phyloP scores from a whole-genome alignment of 2,329 filamentous ascomycete species.

The Penicillium sp. region DNA sequence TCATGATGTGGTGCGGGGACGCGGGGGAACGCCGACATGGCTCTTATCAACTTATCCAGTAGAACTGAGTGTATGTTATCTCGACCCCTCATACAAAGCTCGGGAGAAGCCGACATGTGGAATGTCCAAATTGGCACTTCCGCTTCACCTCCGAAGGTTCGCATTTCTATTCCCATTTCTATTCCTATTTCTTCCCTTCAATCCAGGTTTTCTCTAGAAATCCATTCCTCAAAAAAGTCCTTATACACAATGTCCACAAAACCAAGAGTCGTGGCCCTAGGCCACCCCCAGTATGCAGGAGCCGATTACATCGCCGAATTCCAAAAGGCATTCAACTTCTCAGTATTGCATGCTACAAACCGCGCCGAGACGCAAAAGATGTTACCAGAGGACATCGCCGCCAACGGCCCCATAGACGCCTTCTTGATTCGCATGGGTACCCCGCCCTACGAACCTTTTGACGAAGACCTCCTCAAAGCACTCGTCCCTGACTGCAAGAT shows the following conservation, averaged over 20 bases:
- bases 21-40: not conserved
- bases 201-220: not conserved
- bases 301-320: slow-evolving; percentile 45
- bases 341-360: slow-evolving; percentile 40
- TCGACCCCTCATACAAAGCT: not conserved
- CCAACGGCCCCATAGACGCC: slow-evolving; percentile 46
- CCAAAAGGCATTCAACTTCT: slow-evolving; percentile 40
- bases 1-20: not conserved
- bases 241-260: slow-evolving; percentile 21
- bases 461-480: slow-evolving; percentile 44
- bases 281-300: slow-evolving; percentile 40
- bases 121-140: not conserved
- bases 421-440: slow-evolving; percentile 54
- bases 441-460: slow-evolving; percentile 51
- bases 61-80: too few species aligned
- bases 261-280: slow-evolving; percentile 46
- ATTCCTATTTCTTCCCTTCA: not conserved
- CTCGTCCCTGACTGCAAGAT: slow-evolving; percentile 48
- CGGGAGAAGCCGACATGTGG: too few species aligned
- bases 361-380: slow-evolving; percentile 37
- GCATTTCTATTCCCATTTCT: not conserved
- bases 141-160: not conserved
- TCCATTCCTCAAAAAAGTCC: not conserved
- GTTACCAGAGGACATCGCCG: slow-evolving; percentile 38
- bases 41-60: not conserved